Evolutionary conservation across 2,329 filamentous ascomycete genomes (phyloP), one percentile per base, ranked within the genome.

Genomic region (Diplocarpon mali): DNA sequence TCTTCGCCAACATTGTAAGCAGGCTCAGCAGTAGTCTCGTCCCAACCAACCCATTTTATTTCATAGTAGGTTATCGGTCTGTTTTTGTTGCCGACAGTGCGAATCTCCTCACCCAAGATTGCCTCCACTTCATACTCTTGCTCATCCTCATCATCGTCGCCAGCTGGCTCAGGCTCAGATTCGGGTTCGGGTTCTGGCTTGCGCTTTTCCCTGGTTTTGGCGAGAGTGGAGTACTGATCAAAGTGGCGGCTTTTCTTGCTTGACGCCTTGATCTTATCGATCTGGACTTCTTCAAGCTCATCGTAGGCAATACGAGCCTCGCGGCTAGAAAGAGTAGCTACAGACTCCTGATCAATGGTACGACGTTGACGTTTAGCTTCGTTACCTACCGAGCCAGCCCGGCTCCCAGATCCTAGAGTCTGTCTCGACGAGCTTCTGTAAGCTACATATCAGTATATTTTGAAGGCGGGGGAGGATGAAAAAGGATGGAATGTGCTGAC

Each of bases 21-120:
- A 11, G 54, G 54, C 35, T 62, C 56, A 57, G 56, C 59, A 2
- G 53, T 49, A 28, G 31, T 55, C 36, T 1, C 57, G 58, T 7
- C 49, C 51, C 11, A 32, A 12, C 30, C 30, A 32, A 32, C 11
- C 60, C 60, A 61, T 32, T 54, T 51, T 14, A 61, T 53, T 2
- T 53, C 35, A 30, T 59, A 62, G 29, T 46, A 51, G 2, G 43
- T 15, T 6, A 46, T 35, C 13, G 20, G 36, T 14, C 46, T 49
- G 11, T 50, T 51, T 27, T 52, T 36, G 11, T 46, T 45, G 15
- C 43, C 40, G 2, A 28, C 27, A 8, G 9, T 39, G 16, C 35
- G 41, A 17, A 42, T 41, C 28, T 47, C 39, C 17, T 58, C 48
- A 8, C 47, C 44, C 2, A 57, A 28, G 20, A 61, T 57, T 11